These are phyloP conservation scores for Aphanomyces cochlioides DNA, from an alignment of 352 stramenopile species.

Conservation along the genomic window DNA sequence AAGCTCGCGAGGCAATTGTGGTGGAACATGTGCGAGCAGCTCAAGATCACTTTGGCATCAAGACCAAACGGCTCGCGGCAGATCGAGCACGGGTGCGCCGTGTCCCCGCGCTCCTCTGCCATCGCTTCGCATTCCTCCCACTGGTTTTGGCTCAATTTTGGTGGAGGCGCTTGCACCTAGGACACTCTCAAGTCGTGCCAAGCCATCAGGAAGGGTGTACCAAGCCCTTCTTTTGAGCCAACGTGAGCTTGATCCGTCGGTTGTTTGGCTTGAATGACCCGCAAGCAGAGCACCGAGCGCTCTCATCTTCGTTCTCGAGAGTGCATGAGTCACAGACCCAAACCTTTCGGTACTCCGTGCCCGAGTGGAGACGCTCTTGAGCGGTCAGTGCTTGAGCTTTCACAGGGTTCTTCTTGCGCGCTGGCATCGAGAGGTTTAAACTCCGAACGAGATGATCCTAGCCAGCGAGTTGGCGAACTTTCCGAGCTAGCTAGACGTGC, in stretches of 20 bases:
- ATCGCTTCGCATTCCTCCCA: slow-evolving; percentile 71
- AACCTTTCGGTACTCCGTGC: slow-evolving; percentile 46
- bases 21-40: slow-evolving; percentile 86
- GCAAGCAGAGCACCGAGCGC: slow-evolving; percentile 51
- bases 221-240: slow-evolving; percentile 70
- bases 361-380: not conserved
- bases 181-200: not conserved
- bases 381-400: not conserved
- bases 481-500: not conserved
- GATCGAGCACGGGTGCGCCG: slow-evolving; percentile 70
- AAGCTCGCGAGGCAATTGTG: slow-evolving; percentile 76
- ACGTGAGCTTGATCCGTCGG: slow-evolving; percentile 40
- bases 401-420: not conserved
- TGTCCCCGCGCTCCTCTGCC: slow-evolving; percentile 58
- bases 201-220: slow-evolving; percentile 33
- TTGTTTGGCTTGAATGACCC: slow-evolving; percentile 36
- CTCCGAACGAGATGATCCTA: slow-evolving; percentile 30
- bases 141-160: slow-evolving; percentile 62
- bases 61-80: slow-evolving; percentile 70
- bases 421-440: slow-evolving; percentile 18
- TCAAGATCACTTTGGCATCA: slow-evolving; percentile 76
- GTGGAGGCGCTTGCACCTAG: slow-evolving; percentile 46
- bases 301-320: slow-evolving; percentile 60
- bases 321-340: slow-evolving; percentile 81
- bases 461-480: too few relatives aligned